These are phyloP conservation scores for Chrysanthemum seticuspe DNA, from an alignment of 129 eudicot species.

Conservation along the genomic window DNA sequence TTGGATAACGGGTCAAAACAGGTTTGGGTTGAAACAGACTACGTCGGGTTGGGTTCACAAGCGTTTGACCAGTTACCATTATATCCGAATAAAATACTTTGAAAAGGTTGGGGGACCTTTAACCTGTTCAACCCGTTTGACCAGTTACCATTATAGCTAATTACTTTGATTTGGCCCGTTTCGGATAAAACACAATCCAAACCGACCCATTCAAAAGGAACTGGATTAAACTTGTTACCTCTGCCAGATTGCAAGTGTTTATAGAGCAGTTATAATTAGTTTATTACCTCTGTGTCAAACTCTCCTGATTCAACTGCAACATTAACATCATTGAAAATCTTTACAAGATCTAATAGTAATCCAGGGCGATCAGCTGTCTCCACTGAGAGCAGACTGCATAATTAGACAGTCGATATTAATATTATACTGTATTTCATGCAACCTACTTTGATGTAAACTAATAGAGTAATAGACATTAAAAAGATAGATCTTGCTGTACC, in stretches of 20 bases:
- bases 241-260: background rate
- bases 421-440: no score
- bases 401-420: background rate
- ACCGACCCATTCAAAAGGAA: background rate
- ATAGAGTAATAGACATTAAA: background rate
- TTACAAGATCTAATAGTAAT: conserved; percentile 90
- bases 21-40: background rate
- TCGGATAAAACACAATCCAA: background rate
- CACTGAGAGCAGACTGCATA: conserved; percentile 74
- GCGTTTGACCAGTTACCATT: no score
- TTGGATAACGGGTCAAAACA: background rate
- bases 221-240: background rate
- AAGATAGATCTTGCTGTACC: conserved; percentile 38
- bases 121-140: conserved; percentile 2
- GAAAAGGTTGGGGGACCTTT: background rate
- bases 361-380: conserved; percentile 95
- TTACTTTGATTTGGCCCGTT: background rate
- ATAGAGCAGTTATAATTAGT: background rate
- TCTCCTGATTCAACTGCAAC: conserved; percentile 85
- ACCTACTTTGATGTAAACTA: background rate
- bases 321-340: conserved; percentile 68
- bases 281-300: conserved; percentile 84
- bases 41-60: background rate
- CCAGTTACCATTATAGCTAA: background rate
- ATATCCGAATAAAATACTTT: no score